These are phyloP conservation scores for Lomentospora prolificans DNA, from an alignment of 2,329 filamentous ascomycete genomes.

Conservation along the genomic window DNA sequence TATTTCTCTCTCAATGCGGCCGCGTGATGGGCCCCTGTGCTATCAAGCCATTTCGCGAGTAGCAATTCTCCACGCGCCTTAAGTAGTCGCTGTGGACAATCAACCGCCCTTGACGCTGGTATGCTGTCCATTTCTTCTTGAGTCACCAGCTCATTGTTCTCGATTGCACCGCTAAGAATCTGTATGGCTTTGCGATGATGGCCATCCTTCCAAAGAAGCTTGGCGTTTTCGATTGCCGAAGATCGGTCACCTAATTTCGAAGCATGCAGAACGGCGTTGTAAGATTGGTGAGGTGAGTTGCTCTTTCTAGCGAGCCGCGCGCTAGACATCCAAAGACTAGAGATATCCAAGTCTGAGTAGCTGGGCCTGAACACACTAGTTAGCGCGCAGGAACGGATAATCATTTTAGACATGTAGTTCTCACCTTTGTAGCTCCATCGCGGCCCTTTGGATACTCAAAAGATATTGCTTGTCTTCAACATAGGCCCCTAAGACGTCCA, in stretches of 20 bases:
- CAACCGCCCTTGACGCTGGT: conserved; percentile 20
- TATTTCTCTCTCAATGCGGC: conserved; percentile 72
- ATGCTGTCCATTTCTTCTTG: neutral
- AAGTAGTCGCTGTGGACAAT: conserved; percentile 46
- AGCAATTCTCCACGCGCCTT: conserved; percentile 76
- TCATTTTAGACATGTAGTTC: too few species aligned
- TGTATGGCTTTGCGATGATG: conserved; percentile 94
- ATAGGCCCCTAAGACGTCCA: conserved; percentile 84
- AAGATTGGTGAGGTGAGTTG: conserved; percentile 75
- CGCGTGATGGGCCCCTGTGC: conserved; percentile 85
- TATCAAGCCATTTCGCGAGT: conserved; percentile 93
- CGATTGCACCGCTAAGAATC: conserved; percentile 76
- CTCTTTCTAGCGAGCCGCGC: conserved; percentile 80
- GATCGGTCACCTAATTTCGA: conserved; percentile 74
- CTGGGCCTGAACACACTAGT: conserved; percentile 29
- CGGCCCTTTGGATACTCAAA: conserved; percentile 72
- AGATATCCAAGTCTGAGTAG: conserved; percentile 65
- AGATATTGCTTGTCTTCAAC: conserved; percentile 90
- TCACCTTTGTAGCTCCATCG: conserved; percentile 70
- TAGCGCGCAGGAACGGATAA: too few species aligned
- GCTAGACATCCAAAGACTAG: conserved; percentile 74
- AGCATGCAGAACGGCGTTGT: conserved; percentile 87
- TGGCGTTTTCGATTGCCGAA: conserved; percentile 88
- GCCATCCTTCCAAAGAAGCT: conserved; percentile 85
- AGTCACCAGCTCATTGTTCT: conserved; percentile 39